Percentiles rank a stretch among this genome's conserved stretches.
Evolutionary conservation across 225 moss, liverwort and hornwort genomes (phyloP).

Genomic region (Ulota crispa): DNA sequence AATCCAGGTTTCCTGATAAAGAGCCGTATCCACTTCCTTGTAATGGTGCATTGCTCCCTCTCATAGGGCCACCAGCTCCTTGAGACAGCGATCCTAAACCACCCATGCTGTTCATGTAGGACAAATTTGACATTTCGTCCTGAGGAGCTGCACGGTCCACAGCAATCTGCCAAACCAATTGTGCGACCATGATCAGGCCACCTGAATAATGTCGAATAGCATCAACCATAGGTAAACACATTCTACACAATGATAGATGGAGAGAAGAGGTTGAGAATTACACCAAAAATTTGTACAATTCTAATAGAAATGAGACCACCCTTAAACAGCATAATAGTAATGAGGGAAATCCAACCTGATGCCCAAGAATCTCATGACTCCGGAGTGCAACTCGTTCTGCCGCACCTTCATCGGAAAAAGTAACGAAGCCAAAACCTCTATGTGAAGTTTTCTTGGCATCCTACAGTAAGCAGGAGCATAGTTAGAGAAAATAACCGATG

Average conservation of each 20-base stretch:
- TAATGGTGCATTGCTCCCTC: slow-evolving; percentile 77
- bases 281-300: background rate
- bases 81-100: slow-evolving; percentile 66
- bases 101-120: slow-evolving; percentile 66
- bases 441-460: slow-evolving; percentile 98
- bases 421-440: slow-evolving; percentile 95
- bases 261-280: background rate
- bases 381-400: slow-evolving; percentile 89
- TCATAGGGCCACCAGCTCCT: slow-evolving; percentile 93
- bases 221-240: background rate
- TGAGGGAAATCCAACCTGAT: slow-evolving; percentile 58
- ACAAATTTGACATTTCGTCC: slow-evolving; percentile 78
- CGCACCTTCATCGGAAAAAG: slow-evolving; percentile 96
- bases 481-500: background rate
- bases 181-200: background rate
- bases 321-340: background rate
- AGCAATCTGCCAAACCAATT: slow-evolving; percentile 67
- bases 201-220: background rate
- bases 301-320: background rate
- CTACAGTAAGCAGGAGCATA: slow-evolving; percentile 34
- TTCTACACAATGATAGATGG: background rate
- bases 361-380: slow-evolving; percentile 95
- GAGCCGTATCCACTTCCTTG: slow-evolving; percentile 76
- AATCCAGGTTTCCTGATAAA: slow-evolving; percentile 75
- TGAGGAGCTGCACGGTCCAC: slow-evolving; percentile 97